Conservation (phyloP, 805 yeast species). For the Crinitomyces ghanaensis region DNA sequence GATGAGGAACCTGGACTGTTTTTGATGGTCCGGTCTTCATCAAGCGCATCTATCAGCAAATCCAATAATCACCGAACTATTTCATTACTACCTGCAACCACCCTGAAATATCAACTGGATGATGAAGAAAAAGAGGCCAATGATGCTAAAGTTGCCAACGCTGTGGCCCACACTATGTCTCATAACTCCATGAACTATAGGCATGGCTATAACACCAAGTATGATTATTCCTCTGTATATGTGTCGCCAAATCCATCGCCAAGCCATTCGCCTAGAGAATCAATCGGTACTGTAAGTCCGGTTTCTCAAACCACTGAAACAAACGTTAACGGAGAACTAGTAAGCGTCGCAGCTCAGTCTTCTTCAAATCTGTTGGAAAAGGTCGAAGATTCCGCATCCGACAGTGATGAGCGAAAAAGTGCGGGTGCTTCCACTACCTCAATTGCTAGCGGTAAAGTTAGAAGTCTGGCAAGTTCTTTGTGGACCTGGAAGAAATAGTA, state of each 20-base stretch:
- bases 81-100: slow-evolving; percentile 75
- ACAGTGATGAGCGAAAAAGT: no score
- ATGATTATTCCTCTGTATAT: slow-evolving; percentile 21
- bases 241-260: slow-evolving; percentile 16
- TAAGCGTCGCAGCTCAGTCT: no score
- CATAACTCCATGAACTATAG: slow-evolving; percentile 45
- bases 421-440: slow-evolving; percentile 1
- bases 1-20: slow-evolving; percentile 65
- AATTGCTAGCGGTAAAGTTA: no score
- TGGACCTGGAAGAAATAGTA: no score
- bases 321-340: no score
- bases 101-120: slow-evolving; percentile 62
- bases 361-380: no score
- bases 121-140: slow-evolving; percentile 44
- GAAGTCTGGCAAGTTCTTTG: no score
- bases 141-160: slow-evolving; percentile 22
- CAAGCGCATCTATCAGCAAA: slow-evolving; percentile 22
- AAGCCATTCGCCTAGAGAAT: slow-evolving; percentile 9
- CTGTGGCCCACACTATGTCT: slow-evolving; percentile 41
- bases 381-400: no score
- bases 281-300: slow-evolving; percentile 2
- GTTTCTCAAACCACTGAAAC: no score
- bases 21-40: slow-evolving; percentile 37
- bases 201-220: slow-evolving; percentile 16
- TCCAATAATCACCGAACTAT: slow-evolving; percentile 40